Percentiles rank a stretch among this genome's conserved stretches.
phyloP scores from a whole-genome alignment of 352 stramenopile genomes.

The Elongisporangium senticosum region DNA sequence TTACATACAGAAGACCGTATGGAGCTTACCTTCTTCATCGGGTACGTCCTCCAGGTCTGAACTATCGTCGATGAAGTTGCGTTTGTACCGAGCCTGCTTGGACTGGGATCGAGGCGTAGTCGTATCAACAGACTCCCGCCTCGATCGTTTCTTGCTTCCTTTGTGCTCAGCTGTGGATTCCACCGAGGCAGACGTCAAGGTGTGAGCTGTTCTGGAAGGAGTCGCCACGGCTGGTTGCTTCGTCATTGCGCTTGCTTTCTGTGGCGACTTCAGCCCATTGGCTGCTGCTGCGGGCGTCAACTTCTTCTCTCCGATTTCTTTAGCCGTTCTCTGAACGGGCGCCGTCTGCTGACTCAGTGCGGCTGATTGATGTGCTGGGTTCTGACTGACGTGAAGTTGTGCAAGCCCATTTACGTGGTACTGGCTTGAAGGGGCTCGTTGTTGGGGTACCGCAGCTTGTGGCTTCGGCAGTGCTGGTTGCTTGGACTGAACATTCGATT shows the following conservation, averaged over 20 bases:
- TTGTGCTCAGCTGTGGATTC: background rate
- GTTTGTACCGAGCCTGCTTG: conserved; percentile 1
- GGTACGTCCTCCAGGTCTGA: background rate
- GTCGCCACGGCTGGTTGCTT: background rate
- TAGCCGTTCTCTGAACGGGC: background rate
- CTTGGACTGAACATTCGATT: background rate
- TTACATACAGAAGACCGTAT: background rate
- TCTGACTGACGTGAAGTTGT: background rate
- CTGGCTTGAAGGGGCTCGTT: background rate
- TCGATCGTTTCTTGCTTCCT: background rate
- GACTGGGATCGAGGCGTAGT: background rate
- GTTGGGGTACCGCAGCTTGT: background rate
- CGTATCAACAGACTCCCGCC: background rate
- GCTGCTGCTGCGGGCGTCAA: background rate
- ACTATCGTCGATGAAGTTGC: background rate
- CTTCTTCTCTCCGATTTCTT: background rate
- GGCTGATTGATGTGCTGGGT: background rate
- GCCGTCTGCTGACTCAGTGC: background rate
- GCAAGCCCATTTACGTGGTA: background rate
- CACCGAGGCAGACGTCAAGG: background rate
- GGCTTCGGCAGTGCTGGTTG: background rate
- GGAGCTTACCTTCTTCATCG: background rate
- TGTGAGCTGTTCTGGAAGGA: background rate
- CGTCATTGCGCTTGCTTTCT: background rate
- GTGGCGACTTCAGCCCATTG: background rate